Evolutionary conservation across 345 rosid genomes (phyloP).

Genomic region (Hypericum perforatum): DNA sequence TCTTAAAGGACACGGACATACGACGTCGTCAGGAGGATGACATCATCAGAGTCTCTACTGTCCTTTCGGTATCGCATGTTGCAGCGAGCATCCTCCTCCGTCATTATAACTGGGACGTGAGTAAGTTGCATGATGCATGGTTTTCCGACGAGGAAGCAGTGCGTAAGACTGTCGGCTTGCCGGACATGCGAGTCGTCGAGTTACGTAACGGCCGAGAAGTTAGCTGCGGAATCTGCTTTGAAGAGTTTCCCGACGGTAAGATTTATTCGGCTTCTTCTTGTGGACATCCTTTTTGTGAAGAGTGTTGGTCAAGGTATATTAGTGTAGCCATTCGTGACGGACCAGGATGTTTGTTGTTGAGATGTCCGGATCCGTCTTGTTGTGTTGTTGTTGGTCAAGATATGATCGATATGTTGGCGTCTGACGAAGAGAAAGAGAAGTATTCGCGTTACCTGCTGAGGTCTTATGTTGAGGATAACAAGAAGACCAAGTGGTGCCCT

Average conservation of each 20-base stretch:
- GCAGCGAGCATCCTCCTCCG: constrained; percentile 16
- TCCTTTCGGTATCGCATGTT: constrained; percentile 10
- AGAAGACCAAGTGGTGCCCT: constrained; percentile 24
- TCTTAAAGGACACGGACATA: constrained; percentile 9
- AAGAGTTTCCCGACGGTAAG: neutral
- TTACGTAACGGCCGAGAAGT: neutral
- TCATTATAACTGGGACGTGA: constrained; percentile 10
- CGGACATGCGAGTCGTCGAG: neutral
- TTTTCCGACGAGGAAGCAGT: constrained; percentile 14
- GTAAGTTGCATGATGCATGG: constrained; percentile 13
- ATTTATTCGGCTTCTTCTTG: constrained; percentile 15
- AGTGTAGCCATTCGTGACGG: constrained; percentile 22
- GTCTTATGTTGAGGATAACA: constrained; percentile 20
- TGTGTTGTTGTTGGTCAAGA: constrained; percentile 13
- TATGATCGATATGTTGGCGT: constrained; percentile 11
- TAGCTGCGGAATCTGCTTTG: constrained; percentile 26
- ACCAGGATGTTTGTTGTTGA: constrained; percentile 18
- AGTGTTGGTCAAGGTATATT: constrained; percentile 27
- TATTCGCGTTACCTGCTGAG: constrained; percentile 14
- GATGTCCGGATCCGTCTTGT: constrained; percentile 25
- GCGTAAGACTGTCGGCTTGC: constrained; percentile 13
- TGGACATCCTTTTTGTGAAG: constrained; percentile 25
- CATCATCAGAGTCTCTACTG: constrained; percentile 1
- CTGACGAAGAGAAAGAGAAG: constrained; percentile 13
- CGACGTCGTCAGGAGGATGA: constrained; percentile 9